These are phyloP conservation scores for Sedum album DNA, from an alignment of 164 flowering plant species.

Conservation along the genomic window DNA sequence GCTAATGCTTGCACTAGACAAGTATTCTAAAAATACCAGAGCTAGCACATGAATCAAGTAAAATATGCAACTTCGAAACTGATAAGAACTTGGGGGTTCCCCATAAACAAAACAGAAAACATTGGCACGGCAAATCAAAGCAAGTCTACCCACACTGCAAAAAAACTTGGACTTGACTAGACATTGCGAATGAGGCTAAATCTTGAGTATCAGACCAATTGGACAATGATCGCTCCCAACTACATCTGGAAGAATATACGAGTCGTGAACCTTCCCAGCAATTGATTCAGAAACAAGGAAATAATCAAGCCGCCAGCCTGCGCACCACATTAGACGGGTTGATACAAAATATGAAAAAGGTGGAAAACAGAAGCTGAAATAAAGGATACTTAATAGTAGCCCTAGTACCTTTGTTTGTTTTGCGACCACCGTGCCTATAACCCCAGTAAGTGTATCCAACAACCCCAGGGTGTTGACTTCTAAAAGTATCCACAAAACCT, in stretches of 20 bases:
- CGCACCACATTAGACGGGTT: background rate
- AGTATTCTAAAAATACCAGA: too few species aligned
- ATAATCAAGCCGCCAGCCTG: constrained; percentile 98
- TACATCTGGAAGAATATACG: constrained; percentile 83
- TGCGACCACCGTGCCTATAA: constrained; percentile 74
- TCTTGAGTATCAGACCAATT: constrained; percentile 71
- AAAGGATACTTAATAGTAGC: background rate
- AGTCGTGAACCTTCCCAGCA: constrained; percentile 76
- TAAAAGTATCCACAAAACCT: constrained; percentile 88
- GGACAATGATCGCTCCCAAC: constrained; percentile 93
- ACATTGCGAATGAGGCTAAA: constrained; percentile 22
- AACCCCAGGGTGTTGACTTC: constrained; percentile 80
- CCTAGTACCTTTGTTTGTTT: constrained; percentile 65
- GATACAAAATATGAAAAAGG: background rate
- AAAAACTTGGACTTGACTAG: background rate
- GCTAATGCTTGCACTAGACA: too few species aligned
- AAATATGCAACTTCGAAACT: too few species aligned
- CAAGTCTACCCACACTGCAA: background rate
- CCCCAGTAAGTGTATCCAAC: constrained; percentile 99
- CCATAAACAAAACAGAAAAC: too few species aligned
- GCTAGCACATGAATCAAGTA: too few species aligned
- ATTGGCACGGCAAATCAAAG: background rate
- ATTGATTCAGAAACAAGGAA: constrained; percentile 82
- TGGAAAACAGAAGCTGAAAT: background rate
- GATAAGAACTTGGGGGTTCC: too few species aligned